Percentiles rank a stretch among this genome's conserved stretches.
These are phyloP conservation scores for Cryptosporidium felis DNA, from an alignment of 169 alveolate genomes.

Conservation along the genomic window DNA sequence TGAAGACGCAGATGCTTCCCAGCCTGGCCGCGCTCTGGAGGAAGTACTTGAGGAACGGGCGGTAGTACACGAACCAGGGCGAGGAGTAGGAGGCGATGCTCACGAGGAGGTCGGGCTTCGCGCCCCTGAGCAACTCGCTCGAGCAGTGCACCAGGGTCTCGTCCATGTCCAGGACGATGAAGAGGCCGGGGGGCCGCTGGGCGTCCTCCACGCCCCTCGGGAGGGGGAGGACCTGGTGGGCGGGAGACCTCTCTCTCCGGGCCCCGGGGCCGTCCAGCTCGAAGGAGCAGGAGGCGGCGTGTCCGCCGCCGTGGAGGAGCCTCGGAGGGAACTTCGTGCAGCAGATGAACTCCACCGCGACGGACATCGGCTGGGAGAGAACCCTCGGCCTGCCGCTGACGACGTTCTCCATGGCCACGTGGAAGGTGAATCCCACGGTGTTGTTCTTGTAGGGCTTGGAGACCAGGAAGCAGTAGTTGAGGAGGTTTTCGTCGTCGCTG, in stretches of 20 bases:
- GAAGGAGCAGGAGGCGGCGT: neutral
- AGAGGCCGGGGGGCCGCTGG: slow-evolving; percentile 8
- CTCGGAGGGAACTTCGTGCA: slow-evolving; percentile 46
- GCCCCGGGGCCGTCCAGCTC: too few species aligned
- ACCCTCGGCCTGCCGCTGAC: slow-evolving; percentile 34
- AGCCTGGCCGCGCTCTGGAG: slow-evolving; percentile 72
- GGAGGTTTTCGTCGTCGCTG: slow-evolving; percentile 39
- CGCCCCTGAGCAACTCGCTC: slow-evolving; percentile 75
- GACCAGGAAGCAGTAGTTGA: slow-evolving; percentile 38
- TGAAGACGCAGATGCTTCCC: slow-evolving; percentile 79
- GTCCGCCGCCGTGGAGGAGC: slow-evolving; percentile 31
- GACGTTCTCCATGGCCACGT: slow-evolving; percentile 62
- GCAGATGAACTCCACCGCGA: slow-evolving; percentile 29
- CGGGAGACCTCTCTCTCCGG: too few species aligned
- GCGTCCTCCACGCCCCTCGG: too few species aligned
- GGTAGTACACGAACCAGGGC: slow-evolving; percentile 74
- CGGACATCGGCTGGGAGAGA: slow-evolving; percentile 44
- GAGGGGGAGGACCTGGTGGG: too few species aligned
- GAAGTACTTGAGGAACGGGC: slow-evolving; percentile 79
- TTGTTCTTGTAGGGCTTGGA: slow-evolving; percentile 25
- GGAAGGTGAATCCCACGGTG: slow-evolving; percentile 34
- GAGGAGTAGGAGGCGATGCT: slow-evolving; percentile 72
- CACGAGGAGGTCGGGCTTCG: slow-evolving; percentile 75
- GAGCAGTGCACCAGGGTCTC: slow-evolving; percentile 84
- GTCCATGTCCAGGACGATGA: slow-evolving; percentile 81